Percentiles rank a stretch among this genome's conserved stretches.
These are phyloP conservation scores for Hypoxylon sp. DNA, from an alignment of 2,329 filamentous ascomycete genomes.

Conservation along the genomic window DNA sequence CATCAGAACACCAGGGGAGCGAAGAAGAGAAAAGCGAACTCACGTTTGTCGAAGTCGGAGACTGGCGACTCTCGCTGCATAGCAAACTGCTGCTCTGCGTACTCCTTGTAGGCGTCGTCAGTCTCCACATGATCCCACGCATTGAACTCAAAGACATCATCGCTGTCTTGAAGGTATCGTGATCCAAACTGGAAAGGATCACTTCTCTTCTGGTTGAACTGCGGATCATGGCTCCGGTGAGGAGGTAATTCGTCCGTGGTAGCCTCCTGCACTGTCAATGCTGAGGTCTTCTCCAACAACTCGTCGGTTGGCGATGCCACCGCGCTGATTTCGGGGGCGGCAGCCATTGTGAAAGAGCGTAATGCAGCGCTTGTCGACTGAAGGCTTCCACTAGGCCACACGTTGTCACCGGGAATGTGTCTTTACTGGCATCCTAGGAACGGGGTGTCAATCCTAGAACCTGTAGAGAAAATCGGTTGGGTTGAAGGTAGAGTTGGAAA, in stretches of 20 bases:
- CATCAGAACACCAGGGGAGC: slow-evolving; percentile 62
- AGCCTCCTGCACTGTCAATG: slow-evolving; percentile 50
- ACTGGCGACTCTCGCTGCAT: slow-evolving; percentile 90
- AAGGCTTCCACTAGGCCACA: slow-evolving; percentile 17
- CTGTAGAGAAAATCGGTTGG: slow-evolving; percentile 9
- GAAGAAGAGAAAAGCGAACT: slow-evolving; percentile 54
- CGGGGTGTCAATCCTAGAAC: slow-evolving; percentile 27
- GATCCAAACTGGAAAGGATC: slow-evolving; percentile 98
- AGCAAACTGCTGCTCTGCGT: slow-evolving; percentile 85
- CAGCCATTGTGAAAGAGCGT: slow-evolving; percentile 45
- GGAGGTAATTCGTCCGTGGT: slow-evolving; percentile 60
- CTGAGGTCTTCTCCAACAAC: slow-evolving; percentile 48
- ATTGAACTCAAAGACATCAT: slow-evolving; percentile 97
- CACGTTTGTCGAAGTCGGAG: slow-evolving; percentile 91
- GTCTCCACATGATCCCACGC: slow-evolving; percentile 99
- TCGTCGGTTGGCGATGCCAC: slow-evolving; percentile 48
- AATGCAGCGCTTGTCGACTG: slow-evolving; percentile 4
- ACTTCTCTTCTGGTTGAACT: slow-evolving; percentile 83
- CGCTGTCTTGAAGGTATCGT: slow-evolving; percentile 83
- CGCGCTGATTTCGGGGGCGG: slow-evolving; percentile 31
- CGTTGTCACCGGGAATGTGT: slow-evolving; percentile 37
- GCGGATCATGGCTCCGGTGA: slow-evolving; percentile 79
- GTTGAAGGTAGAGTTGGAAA: neutral
- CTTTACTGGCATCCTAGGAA: slow-evolving; percentile 44
- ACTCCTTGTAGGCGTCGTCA: slow-evolving; percentile 88